A percentile compares a stretch with the other conserved stretches of the same genome.
These are phyloP conservation scores for Musa beccarii DNA, from an alignment of 176 grass and related monocot genomes.

Conservation along the genomic window DNA sequence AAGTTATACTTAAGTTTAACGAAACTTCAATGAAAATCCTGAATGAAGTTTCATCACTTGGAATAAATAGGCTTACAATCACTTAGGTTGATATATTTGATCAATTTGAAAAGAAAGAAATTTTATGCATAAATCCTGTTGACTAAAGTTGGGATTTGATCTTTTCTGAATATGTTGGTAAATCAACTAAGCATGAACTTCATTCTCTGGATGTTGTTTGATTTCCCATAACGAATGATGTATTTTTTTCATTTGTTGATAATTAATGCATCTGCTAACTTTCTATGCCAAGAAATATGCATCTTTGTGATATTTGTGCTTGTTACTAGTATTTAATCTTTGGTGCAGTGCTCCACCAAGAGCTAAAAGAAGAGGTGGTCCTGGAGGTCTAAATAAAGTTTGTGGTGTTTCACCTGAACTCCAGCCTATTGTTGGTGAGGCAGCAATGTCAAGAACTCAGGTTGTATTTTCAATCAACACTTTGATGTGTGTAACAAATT, in stretches of 20 bases:
- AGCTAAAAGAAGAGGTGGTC: conserved; percentile 81
- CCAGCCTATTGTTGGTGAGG: conserved; percentile 90
- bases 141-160: too few species aligned
- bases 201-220: too few species aligned
- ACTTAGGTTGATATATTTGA: too few species aligned
- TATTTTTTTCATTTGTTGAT: neutral
- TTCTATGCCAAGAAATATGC: neutral
- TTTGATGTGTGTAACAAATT: neutral
- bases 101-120: too few species aligned
- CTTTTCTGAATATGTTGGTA: too few species aligned
- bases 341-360: conserved; percentile 44
- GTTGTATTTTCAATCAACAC: conserved; percentile 26
- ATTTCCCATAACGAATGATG: too few species aligned
- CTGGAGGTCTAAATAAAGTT: conserved; percentile 88
- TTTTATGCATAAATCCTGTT: too few species aligned
- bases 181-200: too few species aligned
- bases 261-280: neutral
- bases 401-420: conserved; percentile 93
- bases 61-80: too few species aligned
- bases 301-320: conserved; percentile 6
- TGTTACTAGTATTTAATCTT: conserved; percentile 8
- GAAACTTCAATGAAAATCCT: too few species aligned
- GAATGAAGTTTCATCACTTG: too few species aligned
- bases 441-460: conserved; percentile 96
- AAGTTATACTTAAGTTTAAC: too few species aligned